Evolutionary conservation across 768 basidiomycete species (phyloP).

Genomic region (Steccherinum ochraceum): DNA sequence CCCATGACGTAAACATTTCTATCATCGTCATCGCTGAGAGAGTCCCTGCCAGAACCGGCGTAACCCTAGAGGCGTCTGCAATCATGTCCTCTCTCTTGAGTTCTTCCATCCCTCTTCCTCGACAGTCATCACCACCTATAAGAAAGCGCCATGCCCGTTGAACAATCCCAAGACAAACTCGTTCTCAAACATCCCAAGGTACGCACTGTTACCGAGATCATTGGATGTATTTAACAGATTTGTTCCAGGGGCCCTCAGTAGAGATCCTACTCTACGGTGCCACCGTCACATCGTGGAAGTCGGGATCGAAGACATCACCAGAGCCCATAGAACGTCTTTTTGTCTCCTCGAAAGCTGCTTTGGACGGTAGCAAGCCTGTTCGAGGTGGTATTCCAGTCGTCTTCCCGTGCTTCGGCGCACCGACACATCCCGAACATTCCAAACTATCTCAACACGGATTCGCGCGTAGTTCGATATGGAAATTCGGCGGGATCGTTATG

Average conservation of each 20-base stretch:
- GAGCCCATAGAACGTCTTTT: slow-evolving; percentile 66
- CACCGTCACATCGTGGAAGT: slow-evolving; percentile 83
- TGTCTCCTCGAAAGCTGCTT: slow-evolving; percentile 67
- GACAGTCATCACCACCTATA: not conserved
- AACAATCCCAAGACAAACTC: slow-evolving; percentile 35
- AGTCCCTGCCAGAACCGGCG: too few species aligned
- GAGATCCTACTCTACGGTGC: slow-evolving; percentile 78
- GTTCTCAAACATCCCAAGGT: slow-evolving; percentile 63
- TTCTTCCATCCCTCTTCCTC: not conserved
- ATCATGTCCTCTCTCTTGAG: too few species aligned
- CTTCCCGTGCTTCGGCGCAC: slow-evolving; percentile 88
- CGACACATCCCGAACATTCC: slow-evolving; percentile 64
- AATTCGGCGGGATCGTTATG: slow-evolving; percentile 52
- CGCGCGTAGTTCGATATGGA: slow-evolving; percentile 75
- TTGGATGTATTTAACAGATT: not conserved
- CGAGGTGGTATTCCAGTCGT: slow-evolving; percentile 55
- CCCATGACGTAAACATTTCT: too few species aligned
- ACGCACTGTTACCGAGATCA: too few species aligned
- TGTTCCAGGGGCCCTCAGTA: slow-evolving; percentile 51
- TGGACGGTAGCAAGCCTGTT: slow-evolving; percentile 79
- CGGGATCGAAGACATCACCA: slow-evolving; percentile 29
- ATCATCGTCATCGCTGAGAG: too few species aligned
- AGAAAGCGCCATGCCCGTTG: slow-evolving; percentile 47
- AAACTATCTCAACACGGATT: slow-evolving; percentile 87
- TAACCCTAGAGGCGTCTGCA: too few species aligned